Percentiles rank a stretch among this genome's conserved stretches.
Conservation (phyloP, 2,329 filamentous ascomycete species). For the Parastagonospora avenae region DNA sequence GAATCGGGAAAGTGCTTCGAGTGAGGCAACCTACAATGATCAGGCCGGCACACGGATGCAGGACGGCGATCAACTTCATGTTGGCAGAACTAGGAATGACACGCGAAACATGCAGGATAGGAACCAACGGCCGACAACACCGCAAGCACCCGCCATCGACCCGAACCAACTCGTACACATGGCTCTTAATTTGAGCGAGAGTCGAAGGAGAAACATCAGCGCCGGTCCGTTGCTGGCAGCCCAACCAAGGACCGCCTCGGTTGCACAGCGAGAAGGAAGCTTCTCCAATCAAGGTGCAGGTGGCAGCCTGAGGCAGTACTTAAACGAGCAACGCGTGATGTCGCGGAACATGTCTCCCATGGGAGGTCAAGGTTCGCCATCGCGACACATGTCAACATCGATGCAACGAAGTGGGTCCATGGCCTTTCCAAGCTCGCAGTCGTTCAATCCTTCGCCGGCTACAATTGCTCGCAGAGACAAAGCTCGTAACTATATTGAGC, state of each 20-base stretch:
- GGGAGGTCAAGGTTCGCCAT: conserved; percentile 44
- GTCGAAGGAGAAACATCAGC: conserved; percentile 67
- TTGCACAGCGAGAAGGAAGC: conserved; percentile 44
- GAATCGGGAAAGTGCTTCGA: conserved; percentile 10
- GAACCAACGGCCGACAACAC: conserved; percentile 11
- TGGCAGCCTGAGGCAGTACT: conserved; percentile 68
- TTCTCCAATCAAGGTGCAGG: conserved; percentile 53
- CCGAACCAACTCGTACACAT: conserved; percentile 91
- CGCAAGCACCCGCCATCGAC: conserved; percentile 68
- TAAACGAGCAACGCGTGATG: conserved; percentile 71
- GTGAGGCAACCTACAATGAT: conserved; percentile 5
- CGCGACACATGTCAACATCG: conserved; percentile 37
- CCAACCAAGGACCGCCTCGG: conserved; percentile 55
- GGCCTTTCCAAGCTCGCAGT: conserved; percentile 39
- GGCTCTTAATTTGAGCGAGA: conserved; percentile 86
- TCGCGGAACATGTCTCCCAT: conserved; percentile 67
- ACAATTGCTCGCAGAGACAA: conserved; percentile 83
- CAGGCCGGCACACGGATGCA: conserved; percentile 9
- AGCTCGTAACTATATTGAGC: conserved; percentile 82
- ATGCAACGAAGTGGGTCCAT: conserved; percentile 30
- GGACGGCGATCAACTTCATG: conserved; percentile 15
- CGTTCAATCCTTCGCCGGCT: conserved; percentile 73
- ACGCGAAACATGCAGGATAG: conserved; percentile 10
- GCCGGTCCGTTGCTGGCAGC: conserved; percentile 59
- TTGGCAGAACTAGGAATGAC: conserved; percentile 26